Evolutionary conservation across 108 stramenopile species (phyloP).

Genomic region (Skeletonema grethae): DNA sequence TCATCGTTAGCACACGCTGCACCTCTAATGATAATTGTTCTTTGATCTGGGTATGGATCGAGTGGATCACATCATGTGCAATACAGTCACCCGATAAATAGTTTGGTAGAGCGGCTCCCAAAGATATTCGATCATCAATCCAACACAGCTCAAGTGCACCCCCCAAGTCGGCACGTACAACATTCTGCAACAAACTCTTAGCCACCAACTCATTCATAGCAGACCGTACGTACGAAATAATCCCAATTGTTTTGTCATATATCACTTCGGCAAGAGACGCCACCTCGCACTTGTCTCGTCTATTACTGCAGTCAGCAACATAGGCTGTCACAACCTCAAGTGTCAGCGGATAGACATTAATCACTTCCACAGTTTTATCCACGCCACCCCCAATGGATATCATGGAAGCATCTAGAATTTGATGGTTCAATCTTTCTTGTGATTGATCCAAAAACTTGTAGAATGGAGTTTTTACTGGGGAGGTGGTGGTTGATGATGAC

Average conservation of each 20-base stretch:
- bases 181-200: neutral
- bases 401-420: slow-evolving; percentile 1
- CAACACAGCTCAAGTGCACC: neutral
- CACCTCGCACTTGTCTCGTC: neutral
- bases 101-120: neutral
- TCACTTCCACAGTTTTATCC: neutral
- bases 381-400: neutral
- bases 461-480: neutral
- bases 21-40: slow-evolving; percentile 2
- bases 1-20: neutral
- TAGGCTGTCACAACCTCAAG: neutral
- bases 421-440: neutral
- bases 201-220: neutral
- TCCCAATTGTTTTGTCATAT: neutral
- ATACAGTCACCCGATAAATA: neutral
- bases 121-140: neutral
- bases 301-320: neutral
- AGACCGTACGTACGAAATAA: neutral
- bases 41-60: neutral
- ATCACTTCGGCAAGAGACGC: neutral
- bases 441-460: neutral
- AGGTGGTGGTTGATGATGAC: neutral
- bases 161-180: neutral
- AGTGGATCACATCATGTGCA: neutral
- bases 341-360: neutral